Percentiles rank a stretch among this genome's conserved stretches.
Conservation (phyloP, 2,329 filamentous ascomycete species). For the Alternaria gaisen region DNA sequence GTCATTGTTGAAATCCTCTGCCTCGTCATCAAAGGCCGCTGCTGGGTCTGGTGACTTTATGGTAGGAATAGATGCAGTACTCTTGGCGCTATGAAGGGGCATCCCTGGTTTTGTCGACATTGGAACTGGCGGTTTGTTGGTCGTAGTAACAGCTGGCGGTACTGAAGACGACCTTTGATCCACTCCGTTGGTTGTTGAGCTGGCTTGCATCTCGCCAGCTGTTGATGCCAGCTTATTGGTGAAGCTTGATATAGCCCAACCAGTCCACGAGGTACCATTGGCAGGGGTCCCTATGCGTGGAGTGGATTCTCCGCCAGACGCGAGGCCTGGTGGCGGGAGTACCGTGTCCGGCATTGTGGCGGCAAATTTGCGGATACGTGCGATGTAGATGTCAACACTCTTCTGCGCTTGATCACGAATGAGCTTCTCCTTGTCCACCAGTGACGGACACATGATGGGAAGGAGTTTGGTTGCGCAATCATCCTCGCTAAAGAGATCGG, state of each 20-base stretch:
- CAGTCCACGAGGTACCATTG: slow-evolving; percentile 78
- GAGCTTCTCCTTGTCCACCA: slow-evolving; percentile 95
- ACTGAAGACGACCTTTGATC: slow-evolving; percentile 60
- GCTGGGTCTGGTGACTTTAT: slow-evolving; percentile 56
- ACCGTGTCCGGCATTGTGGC: slow-evolving; percentile 81
- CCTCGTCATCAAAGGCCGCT: slow-evolving; percentile 59
- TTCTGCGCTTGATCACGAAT: slow-evolving; percentile 92
- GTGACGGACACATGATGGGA: slow-evolving; percentile 80
- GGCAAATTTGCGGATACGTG: slow-evolving; percentile 81
- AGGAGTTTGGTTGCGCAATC: slow-evolving; percentile 86
- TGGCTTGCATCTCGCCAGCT: slow-evolving; percentile 82
- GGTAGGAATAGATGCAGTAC: slow-evolving; percentile 38
- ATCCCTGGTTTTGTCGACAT: slow-evolving; percentile 56
- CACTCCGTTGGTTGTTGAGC: slow-evolving; percentile 42
- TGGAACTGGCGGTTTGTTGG: slow-evolving; percentile 58
- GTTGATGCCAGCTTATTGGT: slow-evolving; percentile 90
- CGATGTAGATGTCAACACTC: slow-evolving; percentile 84
- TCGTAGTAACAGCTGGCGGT: slow-evolving; percentile 53
- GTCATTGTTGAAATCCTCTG: slow-evolving; percentile 71
- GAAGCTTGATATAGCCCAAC: slow-evolving; percentile 98
- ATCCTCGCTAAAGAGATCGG: slow-evolving; percentile 86
- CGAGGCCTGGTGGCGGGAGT: slow-evolving; percentile 69
- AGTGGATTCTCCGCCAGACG: slow-evolving; percentile 57
- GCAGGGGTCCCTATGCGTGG: slow-evolving; percentile 85
- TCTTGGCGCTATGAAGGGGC: slow-evolving; percentile 39